Conservation (phyloP, 768 basidiomycete species). For the Tylopilus vinaceipallidus region DNA sequence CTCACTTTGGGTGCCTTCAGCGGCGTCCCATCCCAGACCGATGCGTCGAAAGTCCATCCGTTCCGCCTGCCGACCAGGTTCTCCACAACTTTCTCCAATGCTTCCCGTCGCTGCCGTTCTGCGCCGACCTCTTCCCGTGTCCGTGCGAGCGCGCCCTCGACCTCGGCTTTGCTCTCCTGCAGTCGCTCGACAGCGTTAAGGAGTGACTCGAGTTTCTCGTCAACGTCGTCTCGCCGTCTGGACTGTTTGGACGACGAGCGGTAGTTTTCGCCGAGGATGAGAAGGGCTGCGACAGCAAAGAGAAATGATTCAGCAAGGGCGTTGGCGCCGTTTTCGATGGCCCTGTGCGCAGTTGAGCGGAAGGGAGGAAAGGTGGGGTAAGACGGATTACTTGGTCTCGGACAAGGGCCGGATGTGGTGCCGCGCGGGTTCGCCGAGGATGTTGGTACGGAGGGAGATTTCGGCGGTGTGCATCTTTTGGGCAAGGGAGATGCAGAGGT, state of each 20-base stretch:
- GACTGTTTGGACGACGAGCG: conserved; percentile 67
- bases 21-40: conserved; percentile 54
- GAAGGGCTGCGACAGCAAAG: conserved; percentile 67
- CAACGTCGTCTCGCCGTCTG: conserved; percentile 68
- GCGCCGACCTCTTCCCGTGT: conserved; percentile 43
- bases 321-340: conserved; percentile 85
- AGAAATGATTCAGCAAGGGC: conserved; percentile 83
- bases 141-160: conserved; percentile 42
- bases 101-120: conserved; percentile 48
- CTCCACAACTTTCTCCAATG: conserved; percentile 63
- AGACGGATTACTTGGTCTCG: conserved; percentile 62
- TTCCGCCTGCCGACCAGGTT: conserved; percentile 68
- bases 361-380: background rate
- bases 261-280: conserved; percentile 79
- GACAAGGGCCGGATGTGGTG: conserved; percentile 71
- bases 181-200: conserved; percentile 46
- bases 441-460: conserved; percentile 65
- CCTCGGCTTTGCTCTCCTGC: conserved; percentile 37
- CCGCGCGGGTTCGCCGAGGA: conserved; percentile 72
- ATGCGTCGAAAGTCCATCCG: conserved; percentile 54
- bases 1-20: conserved; percentile 46
- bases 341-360: conserved; percentile 42
- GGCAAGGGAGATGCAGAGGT: conserved; percentile 68
- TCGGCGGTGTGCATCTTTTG: conserved; percentile 77
- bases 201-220: conserved; percentile 67